Base-by-base conservation (phyloP, 495 filamentous ascomycete species). In the Xylaria bambusicola region DNA sequence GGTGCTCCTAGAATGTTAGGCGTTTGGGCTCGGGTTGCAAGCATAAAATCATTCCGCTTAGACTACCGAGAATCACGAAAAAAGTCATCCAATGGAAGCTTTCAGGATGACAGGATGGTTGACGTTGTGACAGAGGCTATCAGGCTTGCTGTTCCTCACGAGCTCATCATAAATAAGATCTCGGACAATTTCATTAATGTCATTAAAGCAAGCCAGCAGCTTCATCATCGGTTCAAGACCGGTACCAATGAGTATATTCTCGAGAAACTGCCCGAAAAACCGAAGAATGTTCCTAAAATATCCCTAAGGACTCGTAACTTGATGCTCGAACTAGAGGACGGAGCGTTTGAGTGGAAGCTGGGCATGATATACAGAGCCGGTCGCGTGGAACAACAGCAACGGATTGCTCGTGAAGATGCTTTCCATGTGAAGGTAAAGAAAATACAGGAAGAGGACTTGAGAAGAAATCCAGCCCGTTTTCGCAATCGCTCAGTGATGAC, bases 321-420 rank as follows among this genome's bases (percentile, higher is more conserved):
- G 9, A 74, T 97, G 21, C 91, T 98, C 57, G 91, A 97, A 60
- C 76, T 99, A 47, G 94, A 99, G 72, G 94, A 99, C 71, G 92
- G 94, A 51, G 87, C 90, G 1, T 99, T 99, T 67, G 94, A 99
- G 69, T 97, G 93, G 88, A 97, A 97, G 66, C 80, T 99, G 20
- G 90, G 91, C 0, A 83, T 87, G 63, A 99, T 98, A 47, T 98
- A 98, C 65, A 86, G 93, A 6, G 82, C 88, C 20, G 94, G 95
- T 2, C 76, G 96, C 21, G 77, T 91, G 48, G 94, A 99, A 66
- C 91, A 97, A 73, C 83, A 86, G 67, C 93, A 97, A 67, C 84
- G 94, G 13, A 75, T 93, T 58, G 93, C 93, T 12, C 83, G 94
- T 23, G 91, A 96, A 73, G 91, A 96, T 42, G 93, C 94, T 0